Evolutionary conservation across 129 eudicot genomes (phyloP).

Genomic region (Tanacetum coccineum): DNA sequence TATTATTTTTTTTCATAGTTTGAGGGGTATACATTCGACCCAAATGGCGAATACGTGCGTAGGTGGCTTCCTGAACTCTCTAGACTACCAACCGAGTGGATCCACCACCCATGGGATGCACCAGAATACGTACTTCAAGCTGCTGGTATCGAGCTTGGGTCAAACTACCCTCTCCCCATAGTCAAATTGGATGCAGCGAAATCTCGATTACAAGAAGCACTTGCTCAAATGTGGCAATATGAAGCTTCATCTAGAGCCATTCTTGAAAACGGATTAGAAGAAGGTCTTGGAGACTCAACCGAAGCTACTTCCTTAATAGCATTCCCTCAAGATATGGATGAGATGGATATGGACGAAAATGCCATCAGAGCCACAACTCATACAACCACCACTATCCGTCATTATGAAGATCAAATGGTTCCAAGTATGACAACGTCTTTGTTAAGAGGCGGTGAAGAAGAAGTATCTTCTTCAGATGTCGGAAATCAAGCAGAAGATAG

Average conservation of each 20-base stretch:
- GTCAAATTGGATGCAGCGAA: slow-evolving; percentile 69
- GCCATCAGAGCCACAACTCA: slow-evolving; percentile 33
- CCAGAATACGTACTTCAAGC: slow-evolving; percentile 91
- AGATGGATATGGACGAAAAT: slow-evolving; percentile 64
- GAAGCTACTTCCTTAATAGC: slow-evolving; percentile 63
- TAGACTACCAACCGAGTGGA: slow-evolving; percentile 95
- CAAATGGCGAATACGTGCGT: slow-evolving; percentile 93
- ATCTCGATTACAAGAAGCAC: slow-evolving; percentile 69
- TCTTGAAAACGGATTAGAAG: slow-evolving; percentile 74
- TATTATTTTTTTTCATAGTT: slow-evolving; percentile 37
- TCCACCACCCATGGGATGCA: slow-evolving; percentile 99
- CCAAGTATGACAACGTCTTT: slow-evolving; percentile 79
- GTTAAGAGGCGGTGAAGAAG: slow-evolving; percentile 60
- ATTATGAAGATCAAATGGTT: slow-evolving; percentile 92
- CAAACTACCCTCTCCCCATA: slow-evolving; percentile 87
- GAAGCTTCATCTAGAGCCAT: slow-evolving; percentile 77
- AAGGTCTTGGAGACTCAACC: slow-evolving; percentile 91
- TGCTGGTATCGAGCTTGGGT: slow-evolving; percentile 90
- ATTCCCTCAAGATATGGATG: slow-evolving; percentile 66
- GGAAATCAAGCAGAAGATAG: slow-evolving; percentile 31
- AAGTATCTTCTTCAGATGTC: slow-evolving; percentile 52
- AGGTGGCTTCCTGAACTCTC: slow-evolving; percentile 97
- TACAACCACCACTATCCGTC: slow-evolving; percentile 35
- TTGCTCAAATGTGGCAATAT: slow-evolving; percentile 74
- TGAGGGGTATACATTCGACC: slow-evolving; percentile 90